Evolutionary conservation across 2,329 filamentous ascomycete species (phyloP), one percentile per base, ranked within the genome.

Genomic region (Drechslerella stenobrocha): DNA sequence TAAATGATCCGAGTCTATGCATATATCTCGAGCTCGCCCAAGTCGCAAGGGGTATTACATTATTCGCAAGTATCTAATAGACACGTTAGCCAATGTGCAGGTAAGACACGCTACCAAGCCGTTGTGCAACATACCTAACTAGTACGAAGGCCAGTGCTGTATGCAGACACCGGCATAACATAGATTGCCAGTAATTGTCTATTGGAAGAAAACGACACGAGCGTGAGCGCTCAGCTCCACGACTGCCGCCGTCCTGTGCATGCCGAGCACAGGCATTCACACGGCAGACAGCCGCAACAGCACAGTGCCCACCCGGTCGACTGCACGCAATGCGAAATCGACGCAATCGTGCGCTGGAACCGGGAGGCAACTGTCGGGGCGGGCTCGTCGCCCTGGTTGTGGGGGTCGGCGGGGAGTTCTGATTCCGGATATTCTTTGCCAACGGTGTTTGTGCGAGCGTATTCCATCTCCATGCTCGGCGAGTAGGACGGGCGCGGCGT

Each of bases 381-480:
- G 37, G 37, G 15, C 4, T n/a, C n/a, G 34, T 37, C 5, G 34
- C 34, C 6, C 4, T 37, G 34, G 3, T 37, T 37, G 34, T 37
- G 18, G 8, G 8, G 2, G 37, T 42, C 4, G 15, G 28, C 28
- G 28, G 28, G 28, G 2, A 18, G 37, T n/a, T 42, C 13, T 3
- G 7, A 5, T n/a, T 42, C 32, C 28, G 11, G 34, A 50, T 20
- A 50, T 40, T 35, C 13, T 20, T 48, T 67, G 42, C 23, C 53
- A 18, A 18, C 55, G 6, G 57, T 48, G 18, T 34, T 34, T 4
- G 24, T 34, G 26, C 24, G 47, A 3, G 48, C 22, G 45, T 67
- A 67, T 30, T 55, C 48, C 63, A 67, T 67, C 24, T 60, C 55
- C 63, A 67, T 67, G 32, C 63, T 67, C 5, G 55, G 55, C 30